Conservation (phyloP, 257 asterid genomes). For the Fraxinus americana region DNA sequence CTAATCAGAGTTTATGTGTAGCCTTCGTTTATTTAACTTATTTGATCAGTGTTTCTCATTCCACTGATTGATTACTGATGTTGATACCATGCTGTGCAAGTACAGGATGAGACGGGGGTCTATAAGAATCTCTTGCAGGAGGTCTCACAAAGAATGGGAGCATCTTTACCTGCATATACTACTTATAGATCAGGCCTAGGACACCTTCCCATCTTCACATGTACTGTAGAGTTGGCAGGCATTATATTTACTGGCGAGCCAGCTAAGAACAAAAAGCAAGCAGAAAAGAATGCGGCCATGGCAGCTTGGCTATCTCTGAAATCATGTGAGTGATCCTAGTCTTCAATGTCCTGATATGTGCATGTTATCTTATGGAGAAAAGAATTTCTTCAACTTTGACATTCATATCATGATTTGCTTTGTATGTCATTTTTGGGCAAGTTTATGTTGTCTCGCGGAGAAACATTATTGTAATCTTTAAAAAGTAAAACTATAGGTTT, state of each 20-base stretch:
- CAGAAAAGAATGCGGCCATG: slow-evolving; percentile 63
- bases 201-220: slow-evolving; percentile 52
- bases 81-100: not conserved
- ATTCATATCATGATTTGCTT: not conserved
- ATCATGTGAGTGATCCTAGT: slow-evolving; percentile 36
- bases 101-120: slow-evolving; percentile 61
- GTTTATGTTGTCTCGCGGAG: not conserved
- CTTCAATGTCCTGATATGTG: slow-evolving; percentile 12
- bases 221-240: slow-evolving; percentile 57
- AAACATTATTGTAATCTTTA: not conserved
- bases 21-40: not conserved
- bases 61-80: not conserved
- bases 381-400: not conserved
- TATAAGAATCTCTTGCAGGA: slow-evolving; percentile 58
- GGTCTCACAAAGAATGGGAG: slow-evolving; percentile 60
- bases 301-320: slow-evolving; percentile 62
- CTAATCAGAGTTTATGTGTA: not conserved
- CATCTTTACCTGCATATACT: slow-evolving; percentile 44
- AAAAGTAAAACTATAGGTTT: not conserved
- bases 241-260: slow-evolving; percentile 53
- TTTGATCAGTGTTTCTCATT: not conserved
- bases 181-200: slow-evolving; percentile 54
- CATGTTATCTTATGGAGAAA: not conserved
- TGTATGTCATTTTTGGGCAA: not conserved
- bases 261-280: slow-evolving; percentile 60